Conservation (phyloP, 2,329 filamentous ascomycete genomes). For the Dactylonectria estremocensis region DNA sequence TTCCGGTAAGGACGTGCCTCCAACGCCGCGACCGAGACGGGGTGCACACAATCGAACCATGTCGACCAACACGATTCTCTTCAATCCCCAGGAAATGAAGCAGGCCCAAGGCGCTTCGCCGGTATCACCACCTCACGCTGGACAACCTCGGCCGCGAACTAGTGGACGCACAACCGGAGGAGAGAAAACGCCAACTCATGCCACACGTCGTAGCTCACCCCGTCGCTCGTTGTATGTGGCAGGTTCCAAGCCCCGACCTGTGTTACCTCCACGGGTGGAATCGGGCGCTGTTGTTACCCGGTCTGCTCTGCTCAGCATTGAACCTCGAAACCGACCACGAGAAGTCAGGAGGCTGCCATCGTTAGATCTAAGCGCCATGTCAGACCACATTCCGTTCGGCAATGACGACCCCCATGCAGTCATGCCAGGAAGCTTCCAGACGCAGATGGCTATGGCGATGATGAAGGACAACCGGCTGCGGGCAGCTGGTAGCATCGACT, state of each 20-base stretch:
- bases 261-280: constrained; percentile 62
- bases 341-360: constrained; percentile 69
- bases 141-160: constrained; percentile 55
- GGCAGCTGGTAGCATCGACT: constrained; percentile 55
- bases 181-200: constrained; percentile 55
- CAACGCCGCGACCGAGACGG: constrained; percentile 55
- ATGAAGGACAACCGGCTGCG: constrained; percentile 71
- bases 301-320: constrained; percentile 67
- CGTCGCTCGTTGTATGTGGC: constrained; percentile 60
- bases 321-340: constrained; percentile 59
- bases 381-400: constrained; percentile 74
- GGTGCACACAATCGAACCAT: constrained; percentile 78
- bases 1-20: constrained; percentile 46
- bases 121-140: constrained; percentile 57
- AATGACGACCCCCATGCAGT: constrained; percentile 74
- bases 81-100: constrained; percentile 74
- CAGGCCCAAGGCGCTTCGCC: constrained; percentile 59
- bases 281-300: constrained; percentile 55
- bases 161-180: constrained; percentile 51
- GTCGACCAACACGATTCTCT: constrained; percentile 88
- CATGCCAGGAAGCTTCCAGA: constrained; percentile 83
- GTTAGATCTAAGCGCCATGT: constrained; percentile 81
- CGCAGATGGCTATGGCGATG: constrained; percentile 82
- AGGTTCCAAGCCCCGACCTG: constrained; percentile 71
- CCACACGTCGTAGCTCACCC: constrained; percentile 61